Conservation (phyloP, 2,329 filamentous ascomycete species). For the Immersiporthe knoxdaviesiana region DNA sequence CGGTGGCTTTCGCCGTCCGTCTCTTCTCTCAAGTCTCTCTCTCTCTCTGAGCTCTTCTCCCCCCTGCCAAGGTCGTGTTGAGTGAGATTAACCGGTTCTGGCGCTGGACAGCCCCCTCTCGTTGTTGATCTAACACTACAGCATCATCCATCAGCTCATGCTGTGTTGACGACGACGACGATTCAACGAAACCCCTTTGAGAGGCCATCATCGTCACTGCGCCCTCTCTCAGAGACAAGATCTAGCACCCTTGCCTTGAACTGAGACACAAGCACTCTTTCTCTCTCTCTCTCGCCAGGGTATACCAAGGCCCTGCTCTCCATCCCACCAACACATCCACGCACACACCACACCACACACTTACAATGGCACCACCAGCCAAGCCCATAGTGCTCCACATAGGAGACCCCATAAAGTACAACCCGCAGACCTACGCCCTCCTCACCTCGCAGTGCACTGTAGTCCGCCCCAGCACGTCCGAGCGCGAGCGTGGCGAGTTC, state of each 20-base stretch:
- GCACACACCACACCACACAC: neutral
- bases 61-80: neutral
- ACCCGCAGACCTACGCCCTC: slow-evolving; percentile 49
- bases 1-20: neutral
- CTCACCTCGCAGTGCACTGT: slow-evolving; percentile 52
- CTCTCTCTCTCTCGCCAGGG: neutral
- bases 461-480: slow-evolving; percentile 52
- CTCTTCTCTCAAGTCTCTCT: neutral
- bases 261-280: too few relatives aligned
- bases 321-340: too few relatives aligned
- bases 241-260: too few relatives aligned
- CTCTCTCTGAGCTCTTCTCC: too few relatives aligned
- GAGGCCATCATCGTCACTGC: neutral
- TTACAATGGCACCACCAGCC: neutral
- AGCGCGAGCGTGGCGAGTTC: slow-evolving; percentile 56
- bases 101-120: neutral
- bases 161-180: neutral
- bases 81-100: neutral
- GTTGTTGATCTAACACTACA: neutral
- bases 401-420: slow-evolving; percentile 65
- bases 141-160: neutral
- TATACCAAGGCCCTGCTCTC: neutral
- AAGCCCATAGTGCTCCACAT: slow-evolving; percentile 71
- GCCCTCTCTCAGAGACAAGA: neutral
- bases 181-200: too few relatives aligned